Conservation (phyloP, 2,329 filamentous ascomycete genomes). For the Raffaelea ambrosiae region DNA sequence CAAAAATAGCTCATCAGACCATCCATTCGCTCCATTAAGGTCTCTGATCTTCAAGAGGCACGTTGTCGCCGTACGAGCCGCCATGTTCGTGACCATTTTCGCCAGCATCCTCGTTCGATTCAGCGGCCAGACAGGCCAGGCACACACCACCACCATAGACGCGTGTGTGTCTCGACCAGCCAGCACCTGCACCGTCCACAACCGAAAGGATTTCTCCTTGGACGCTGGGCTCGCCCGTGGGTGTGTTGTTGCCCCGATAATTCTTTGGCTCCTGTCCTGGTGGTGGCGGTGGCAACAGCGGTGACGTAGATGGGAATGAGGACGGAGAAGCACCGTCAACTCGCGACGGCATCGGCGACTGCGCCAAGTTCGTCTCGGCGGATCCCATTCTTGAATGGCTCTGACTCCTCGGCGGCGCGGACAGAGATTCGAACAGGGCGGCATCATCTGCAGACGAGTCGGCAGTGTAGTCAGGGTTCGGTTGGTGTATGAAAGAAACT, state of each 20-base stretch:
- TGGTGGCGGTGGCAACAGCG: conserved; percentile 26
- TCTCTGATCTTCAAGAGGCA: conserved; percentile 23
- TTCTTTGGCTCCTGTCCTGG: neutral
- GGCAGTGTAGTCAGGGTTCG: conserved; percentile 38
- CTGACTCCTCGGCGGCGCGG: neutral
- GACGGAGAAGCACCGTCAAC: conserved; percentile 30
- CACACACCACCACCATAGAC: conserved; percentile 52
- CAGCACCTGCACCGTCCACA: conserved; percentile 34
- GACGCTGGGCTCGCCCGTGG: conserved; percentile 27
- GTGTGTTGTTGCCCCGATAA: neutral
- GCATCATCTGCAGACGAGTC: too few relatives aligned
- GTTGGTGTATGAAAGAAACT: conserved; percentile 37
- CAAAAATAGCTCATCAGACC: too few relatives aligned
- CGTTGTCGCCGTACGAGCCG: conserved; percentile 46
- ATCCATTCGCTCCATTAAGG: too few relatives aligned
- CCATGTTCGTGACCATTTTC: too few relatives aligned
- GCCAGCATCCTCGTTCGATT: conserved; percentile 32
- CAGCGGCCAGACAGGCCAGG: conserved; percentile 43
- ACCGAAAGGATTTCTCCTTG: conserved; percentile 43
- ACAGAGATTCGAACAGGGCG: too few relatives aligned
- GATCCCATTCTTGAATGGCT: conserved; percentile 35
- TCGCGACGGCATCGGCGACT: neutral
- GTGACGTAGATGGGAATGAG: conserved; percentile 41
- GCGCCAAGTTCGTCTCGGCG: conserved; percentile 9
- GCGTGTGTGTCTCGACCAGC: conserved; percentile 50